These are phyloP conservation scores for Letharia lupina DNA, from an alignment of 495 filamentous ascomycete genomes.

Conservation along the genomic window DNA sequence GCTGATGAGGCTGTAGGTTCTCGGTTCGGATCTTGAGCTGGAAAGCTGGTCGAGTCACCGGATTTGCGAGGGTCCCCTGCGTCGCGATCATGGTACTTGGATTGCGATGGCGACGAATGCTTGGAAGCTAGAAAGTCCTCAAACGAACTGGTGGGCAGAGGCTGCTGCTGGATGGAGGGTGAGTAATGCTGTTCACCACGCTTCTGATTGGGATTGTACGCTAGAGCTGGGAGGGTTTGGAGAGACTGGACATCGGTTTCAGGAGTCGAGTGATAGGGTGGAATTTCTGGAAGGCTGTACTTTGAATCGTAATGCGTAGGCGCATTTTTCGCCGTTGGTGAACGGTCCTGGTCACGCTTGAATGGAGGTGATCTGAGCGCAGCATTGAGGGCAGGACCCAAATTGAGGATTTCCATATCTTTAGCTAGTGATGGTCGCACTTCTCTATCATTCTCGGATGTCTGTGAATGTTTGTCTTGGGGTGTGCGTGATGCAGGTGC, in stretches of 20 bases:
- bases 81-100: slow-evolving; percentile 19
- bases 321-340: slow-evolving; percentile 8
- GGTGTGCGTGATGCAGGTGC: slow-evolving; percentile 31
- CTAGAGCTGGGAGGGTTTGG: slow-evolving; percentile 31
- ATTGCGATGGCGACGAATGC: slow-evolving; percentile 27
- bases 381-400: slow-evolving; percentile 23
- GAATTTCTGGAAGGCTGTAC: slow-evolving; percentile 44
- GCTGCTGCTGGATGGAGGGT: slow-evolving; percentile 19
- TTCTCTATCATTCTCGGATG: slow-evolving; percentile 51
- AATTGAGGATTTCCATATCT: slow-evolving; percentile 47
- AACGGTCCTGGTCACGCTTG: neutral
- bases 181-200: slow-evolving; percentile 17
- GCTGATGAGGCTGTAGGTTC: slow-evolving; percentile 60
- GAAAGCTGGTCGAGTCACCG: slow-evolving; percentile 11
- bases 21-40: slow-evolving; percentile 18
- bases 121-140: slow-evolving; percentile 24
- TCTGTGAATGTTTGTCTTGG: slow-evolving; percentile 32
- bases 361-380: slow-evolving; percentile 25
- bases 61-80: slow-evolving; percentile 21
- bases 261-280: slow-evolving; percentile 40
- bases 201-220: slow-evolving; percentile 21
- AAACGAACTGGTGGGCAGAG: slow-evolving; percentile 19
- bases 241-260: slow-evolving; percentile 27
- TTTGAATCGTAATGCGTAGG: slow-evolving; percentile 18
- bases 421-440: slow-evolving; percentile 46